These are phyloP conservation scores for Spergularia bocconei DNA, from an alignment of 148 eudicot species.

Conservation along the genomic window DNA sequence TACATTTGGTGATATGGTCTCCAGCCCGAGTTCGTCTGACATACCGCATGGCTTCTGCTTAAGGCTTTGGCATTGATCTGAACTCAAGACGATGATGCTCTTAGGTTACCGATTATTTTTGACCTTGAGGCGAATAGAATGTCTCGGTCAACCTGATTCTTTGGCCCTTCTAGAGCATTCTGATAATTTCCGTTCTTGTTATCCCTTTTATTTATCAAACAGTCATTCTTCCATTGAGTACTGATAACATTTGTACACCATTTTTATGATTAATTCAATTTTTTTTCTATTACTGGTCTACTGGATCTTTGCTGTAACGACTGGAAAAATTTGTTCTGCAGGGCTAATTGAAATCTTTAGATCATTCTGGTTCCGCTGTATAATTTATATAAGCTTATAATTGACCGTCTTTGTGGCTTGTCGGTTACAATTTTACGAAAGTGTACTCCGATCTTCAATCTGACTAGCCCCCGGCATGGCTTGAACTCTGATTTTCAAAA, in stretches of 20 bases:
- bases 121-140: conserved; percentile 21
- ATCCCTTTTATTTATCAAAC: conserved; percentile 19
- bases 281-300: background rate
- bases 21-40: conserved; percentile 43
- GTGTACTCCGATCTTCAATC: no score
- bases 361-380: no score
- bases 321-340: no score
- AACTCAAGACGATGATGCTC: conserved; percentile 4
- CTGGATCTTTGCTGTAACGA: no score
- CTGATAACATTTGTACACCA: conserved; percentile 12
- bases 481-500: no score
- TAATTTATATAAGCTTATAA: no score
- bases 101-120: conserved; percentile 21
- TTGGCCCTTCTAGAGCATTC: conserved; percentile 6
- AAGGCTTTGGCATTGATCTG: conserved; percentile 76
- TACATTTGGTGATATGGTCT: conserved; percentile 60
- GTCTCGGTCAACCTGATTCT: conserved; percentile 29
- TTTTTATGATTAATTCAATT: background rate
- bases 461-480: no score
- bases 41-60: conserved; percentile 64
- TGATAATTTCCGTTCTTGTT: conserved; percentile 19
- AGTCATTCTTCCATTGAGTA: conserved; percentile 23
- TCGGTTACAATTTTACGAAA: no score
- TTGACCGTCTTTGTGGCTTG: no score
- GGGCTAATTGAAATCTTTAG: no score